Evolutionary conservation across 768 basidiomycete species (phyloP), one percentile per base, ranked within the genome.

Genomic region (Mycena filopes): DNA sequence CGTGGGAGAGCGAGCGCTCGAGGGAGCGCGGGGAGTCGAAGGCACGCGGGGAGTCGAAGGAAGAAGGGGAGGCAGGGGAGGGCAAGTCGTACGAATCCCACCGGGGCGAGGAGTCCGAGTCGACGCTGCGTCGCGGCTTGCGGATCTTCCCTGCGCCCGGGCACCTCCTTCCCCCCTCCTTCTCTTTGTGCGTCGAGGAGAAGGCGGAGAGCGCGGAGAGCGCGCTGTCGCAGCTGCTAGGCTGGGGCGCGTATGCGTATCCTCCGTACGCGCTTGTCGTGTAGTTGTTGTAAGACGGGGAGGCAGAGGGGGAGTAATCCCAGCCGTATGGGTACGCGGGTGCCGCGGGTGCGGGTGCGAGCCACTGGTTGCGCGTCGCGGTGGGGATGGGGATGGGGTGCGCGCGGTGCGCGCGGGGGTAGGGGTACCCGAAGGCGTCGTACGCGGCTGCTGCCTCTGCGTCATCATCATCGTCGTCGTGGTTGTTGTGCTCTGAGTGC

Each of bases 341-440:
- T 7, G 48, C 4, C 63, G 73, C 3, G 66, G 70, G 49, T 11
- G 55, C 43, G 46, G 26, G 51, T 20, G 38, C 38, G 46, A 38
- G 48, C 67, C 67, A 68, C 67, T 68, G 67, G 62, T 68, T 67
- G 56, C 61, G 40, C 49, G 65, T 63, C 33, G 31, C 26, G 10
- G 38, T 40, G 23, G 18, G 57, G n/a, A 29, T 18, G 49, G 40
- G 48, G 48, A 23, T 12, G 12, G 51, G 41, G 15, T 12, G 43
- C 21, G 57, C 40, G 53, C 31, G 63, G 29, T 40, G 55, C 23
- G 43, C 9, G 54, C 15, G 28, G 25, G 40, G 23, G 60, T 9
- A 18, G 15, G 65, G 60, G 65, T 66, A 61, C 31, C 57, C 61
- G 25, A 47, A 55, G 20, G 60, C 38, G 36, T 45, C 53, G 56